Evolutionary conservation across 441 rosid genomes (phyloP).

Genomic region (Jatropha multifida): DNA sequence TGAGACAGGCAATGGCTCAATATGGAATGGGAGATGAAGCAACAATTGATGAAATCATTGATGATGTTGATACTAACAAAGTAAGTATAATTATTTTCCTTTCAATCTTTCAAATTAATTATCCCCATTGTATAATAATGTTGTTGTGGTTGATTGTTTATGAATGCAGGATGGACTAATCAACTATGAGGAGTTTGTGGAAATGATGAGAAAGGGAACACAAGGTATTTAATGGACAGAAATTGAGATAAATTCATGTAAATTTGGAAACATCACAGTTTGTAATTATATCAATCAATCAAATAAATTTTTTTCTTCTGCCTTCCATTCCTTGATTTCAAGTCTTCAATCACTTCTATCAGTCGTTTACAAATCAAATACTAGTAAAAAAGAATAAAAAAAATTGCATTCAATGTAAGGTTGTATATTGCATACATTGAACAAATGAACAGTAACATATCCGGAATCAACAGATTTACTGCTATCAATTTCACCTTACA

Average conservation of each 20-base stretch:
- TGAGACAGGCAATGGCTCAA: constrained; percentile 68
- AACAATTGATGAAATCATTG: constrained; percentile 62
- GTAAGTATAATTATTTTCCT: constrained; percentile 29
- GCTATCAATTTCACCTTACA: not conserved
- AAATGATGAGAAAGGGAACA: constrained; percentile 74
- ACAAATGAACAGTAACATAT: not conserved
- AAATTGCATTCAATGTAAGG: too few relatives aligned
- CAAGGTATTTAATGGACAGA: not conserved
- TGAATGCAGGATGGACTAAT: constrained; percentile 62
- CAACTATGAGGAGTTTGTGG: constrained; percentile 67
- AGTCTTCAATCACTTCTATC: too few relatives aligned
- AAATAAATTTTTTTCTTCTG: too few relatives aligned
- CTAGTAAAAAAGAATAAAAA: too few relatives aligned
- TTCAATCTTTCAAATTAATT: not conserved
- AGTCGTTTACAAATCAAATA: too few relatives aligned
- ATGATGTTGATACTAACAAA: constrained; percentile 68
- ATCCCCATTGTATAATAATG: not conserved
- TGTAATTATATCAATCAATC: not conserved
- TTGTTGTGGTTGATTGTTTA: not conserved
- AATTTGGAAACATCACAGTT: not conserved
- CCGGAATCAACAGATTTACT: not conserved
- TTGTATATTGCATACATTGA: too few relatives aligned
- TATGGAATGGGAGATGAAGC: constrained; percentile 81
- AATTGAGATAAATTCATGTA: not conserved
- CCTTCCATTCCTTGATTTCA: too few relatives aligned